These are phyloP conservation scores for Rhinocladiella mackenziei DNA, from an alignment of 2,329 filamentous ascomycete genomes.

Conservation along the genomic window DNA sequence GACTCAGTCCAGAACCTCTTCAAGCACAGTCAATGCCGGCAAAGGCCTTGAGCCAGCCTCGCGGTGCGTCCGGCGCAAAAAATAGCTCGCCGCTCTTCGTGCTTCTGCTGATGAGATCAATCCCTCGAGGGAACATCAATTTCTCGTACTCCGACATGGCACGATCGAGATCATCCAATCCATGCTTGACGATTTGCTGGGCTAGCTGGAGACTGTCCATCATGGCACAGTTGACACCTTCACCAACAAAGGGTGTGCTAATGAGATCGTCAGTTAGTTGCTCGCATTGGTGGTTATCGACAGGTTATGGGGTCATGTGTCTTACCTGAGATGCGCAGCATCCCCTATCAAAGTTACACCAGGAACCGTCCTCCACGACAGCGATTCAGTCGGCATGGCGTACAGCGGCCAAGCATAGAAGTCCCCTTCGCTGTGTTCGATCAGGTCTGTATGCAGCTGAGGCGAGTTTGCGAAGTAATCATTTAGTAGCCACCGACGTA, in stretches of 20 bases:
- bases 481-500: slow-evolving; percentile 5
- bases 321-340: slow-evolving; percentile 28
- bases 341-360: slow-evolving; percentile 31
- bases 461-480: slow-evolving; percentile 22
- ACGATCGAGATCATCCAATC: slow-evolving; percentile 16
- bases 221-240: slow-evolving; percentile 31
- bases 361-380: slow-evolving; percentile 24
- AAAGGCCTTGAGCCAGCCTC: slow-evolving; percentile 7
- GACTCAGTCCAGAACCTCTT: background rate
- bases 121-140: slow-evolving; percentile 24
- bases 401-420: slow-evolving; percentile 30
- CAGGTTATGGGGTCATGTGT: background rate
- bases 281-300: background rate
- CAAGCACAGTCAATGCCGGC: slow-evolving; percentile 3
- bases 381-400: slow-evolving; percentile 17
- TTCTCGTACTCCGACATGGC: slow-evolving; percentile 28
- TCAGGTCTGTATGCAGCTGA: slow-evolving; percentile 22
- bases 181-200: slow-evolving; percentile 11
- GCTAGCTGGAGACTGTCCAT: slow-evolving; percentile 27
- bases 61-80: slow-evolving; percentile 7
- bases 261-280: slow-evolving; percentile 14
- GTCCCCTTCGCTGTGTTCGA: slow-evolving; percentile 23
- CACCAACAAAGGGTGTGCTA: slow-evolving; percentile 23
- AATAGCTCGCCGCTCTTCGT: slow-evolving; percentile 8
- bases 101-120: slow-evolving; percentile 11